Base-by-base conservation (phyloP, 495 filamentous ascomycete species). In the Hyaloscypha hepaticicola region DNA sequence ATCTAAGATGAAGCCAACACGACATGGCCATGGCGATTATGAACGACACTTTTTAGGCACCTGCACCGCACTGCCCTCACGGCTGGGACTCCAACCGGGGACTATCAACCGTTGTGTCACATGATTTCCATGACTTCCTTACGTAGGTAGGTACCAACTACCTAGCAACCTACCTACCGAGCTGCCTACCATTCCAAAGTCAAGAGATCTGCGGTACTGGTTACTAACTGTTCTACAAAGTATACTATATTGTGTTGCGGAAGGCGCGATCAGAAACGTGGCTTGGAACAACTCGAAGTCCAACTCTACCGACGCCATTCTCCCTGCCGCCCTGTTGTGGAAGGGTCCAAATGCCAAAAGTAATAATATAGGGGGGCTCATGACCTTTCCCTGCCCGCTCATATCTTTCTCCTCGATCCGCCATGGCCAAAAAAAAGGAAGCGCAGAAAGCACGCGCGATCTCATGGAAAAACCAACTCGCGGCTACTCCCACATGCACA, bases 371-470 rank as follows among this genome's bases (percentile, higher is more conserved):
- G 19, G 22, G 9, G 50, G 22, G 22, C 50, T 5, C 22, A 53
- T 25, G 50, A 53, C 22, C 50, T 21, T 25, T 6, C 38, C 45
- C 31, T 48, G 45, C 45, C 12, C 59, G 33, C 48, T 61, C 59
- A 48, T 48, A 61, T 52, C 45, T 5, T 34, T 49, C 52, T 64
- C 34, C 61, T 53, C 61, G 38, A 64, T 58, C 29, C 52, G 34
- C 61, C 45, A 27, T n/a, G 51, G n/a, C n/a, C n/a, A n/a, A 51
- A 52, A 61, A 19, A 28, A 28, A 31, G 41, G 27, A 45, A 24
- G 48, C 16, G 25, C 28, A 21, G 16, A 27, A 29, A 28, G 27
- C 21, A 28, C 41, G 31, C 19, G 1, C 58, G 24, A 28, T 41
- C 19, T 21, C 6, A 28, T 53, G 19, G 22, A 25, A 53, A 19